phyloP scores from a whole-genome alignment of 768 basidiomycete genomes.

The Stropharia rugosoannulata region DNA sequence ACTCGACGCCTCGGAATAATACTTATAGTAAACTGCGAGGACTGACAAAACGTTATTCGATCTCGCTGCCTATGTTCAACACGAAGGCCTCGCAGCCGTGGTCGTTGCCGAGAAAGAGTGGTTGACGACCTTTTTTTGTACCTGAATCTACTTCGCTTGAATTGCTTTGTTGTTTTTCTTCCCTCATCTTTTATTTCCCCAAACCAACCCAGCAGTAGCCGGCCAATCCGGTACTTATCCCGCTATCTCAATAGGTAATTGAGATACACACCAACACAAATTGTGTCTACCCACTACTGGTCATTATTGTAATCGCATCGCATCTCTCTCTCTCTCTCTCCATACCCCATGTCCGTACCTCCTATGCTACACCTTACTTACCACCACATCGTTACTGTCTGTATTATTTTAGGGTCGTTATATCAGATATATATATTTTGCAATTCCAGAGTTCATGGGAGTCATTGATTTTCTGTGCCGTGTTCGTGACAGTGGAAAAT shows the following conservation, averaged over 20 bases:
- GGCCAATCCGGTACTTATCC: not conserved
- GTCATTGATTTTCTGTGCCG: too few species aligned
- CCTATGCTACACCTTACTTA: not conserved
- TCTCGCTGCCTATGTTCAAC: constrained; percentile 41
- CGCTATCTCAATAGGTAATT: not conserved
- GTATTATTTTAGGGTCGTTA: too few species aligned
- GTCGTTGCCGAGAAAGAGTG: constrained; percentile 11
- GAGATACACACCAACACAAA: not conserved
- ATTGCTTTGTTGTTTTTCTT: constrained; percentile 1
- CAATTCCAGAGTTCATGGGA: too few species aligned
- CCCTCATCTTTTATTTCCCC: not conserved
- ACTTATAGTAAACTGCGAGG: constrained; percentile 41
- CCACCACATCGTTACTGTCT: not conserved
- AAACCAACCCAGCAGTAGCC: not conserved
- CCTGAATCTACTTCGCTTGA: not conserved
- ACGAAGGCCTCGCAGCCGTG: constrained; percentile 14
- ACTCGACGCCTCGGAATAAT: constrained; percentile 12
- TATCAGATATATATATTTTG: too few species aligned
- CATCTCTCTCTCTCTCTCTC: too few species aligned
- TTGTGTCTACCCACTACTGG: not conserved
- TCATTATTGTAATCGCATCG: not conserved
- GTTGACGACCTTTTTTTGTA: constrained; percentile 11
- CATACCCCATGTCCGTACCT: not conserved
- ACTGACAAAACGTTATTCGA: constrained; percentile 49
- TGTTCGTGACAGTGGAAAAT: too few species aligned